Conservation (phyloP, 1,284 basidiomycete genomes). For the Cutaneotrichosporon sp. region DNA sequence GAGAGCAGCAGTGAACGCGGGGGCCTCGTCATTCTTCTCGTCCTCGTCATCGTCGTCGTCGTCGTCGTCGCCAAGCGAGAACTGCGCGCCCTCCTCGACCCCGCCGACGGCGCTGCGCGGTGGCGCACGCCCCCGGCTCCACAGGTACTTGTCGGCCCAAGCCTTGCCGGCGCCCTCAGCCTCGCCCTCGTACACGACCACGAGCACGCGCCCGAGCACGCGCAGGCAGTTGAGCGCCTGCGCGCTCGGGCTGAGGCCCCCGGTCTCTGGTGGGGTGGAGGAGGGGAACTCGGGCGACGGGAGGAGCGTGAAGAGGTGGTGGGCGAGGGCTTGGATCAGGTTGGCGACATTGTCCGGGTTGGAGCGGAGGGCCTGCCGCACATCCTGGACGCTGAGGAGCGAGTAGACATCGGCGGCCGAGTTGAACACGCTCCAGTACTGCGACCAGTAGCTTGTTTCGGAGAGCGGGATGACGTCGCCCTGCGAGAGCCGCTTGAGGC, state of each 20-base stretch:
- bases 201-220: constrained; percentile 80
- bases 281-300: constrained; percentile 79
- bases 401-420: constrained; percentile 84
- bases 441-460: constrained; percentile 74
- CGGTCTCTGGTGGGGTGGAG: constrained; percentile 53
- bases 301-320: constrained; percentile 75
- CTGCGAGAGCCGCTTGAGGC: constrained; percentile 71
- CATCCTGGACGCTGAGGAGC: constrained; percentile 80
- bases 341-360: constrained; percentile 83
- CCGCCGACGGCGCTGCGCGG: constrained; percentile 5
- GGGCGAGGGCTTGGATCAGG: constrained; percentile 71
- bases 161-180: constrained; percentile 49
- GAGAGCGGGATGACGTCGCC: constrained; percentile 69
- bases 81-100: not conserved
- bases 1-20: constrained; percentile 27
- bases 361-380: constrained; percentile 74
- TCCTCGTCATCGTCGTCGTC: constrained; percentile 63
- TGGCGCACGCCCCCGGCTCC: constrained; percentile 1
- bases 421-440: constrained; percentile 83
- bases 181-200: constrained; percentile 80
- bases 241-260: constrained; percentile 58
- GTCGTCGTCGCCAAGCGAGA: constrained; percentile 64
- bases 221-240: constrained; percentile 86
- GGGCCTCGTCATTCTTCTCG: constrained; percentile 67
- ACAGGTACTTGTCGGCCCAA: constrained; percentile 22